Conservation (phyloP, 805 yeast genomes). For the Groenewaldozyma tartarivorans region DNA sequence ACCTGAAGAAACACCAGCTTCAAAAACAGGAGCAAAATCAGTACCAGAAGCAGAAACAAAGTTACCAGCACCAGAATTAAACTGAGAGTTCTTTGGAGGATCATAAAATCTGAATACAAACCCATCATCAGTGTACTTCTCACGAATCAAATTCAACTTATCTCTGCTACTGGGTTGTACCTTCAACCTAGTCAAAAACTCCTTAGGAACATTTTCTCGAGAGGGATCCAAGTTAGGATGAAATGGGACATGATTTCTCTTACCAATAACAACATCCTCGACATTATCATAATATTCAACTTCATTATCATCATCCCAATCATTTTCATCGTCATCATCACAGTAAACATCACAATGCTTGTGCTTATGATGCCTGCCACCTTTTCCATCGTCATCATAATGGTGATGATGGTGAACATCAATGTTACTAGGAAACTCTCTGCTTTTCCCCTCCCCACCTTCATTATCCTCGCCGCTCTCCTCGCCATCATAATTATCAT, state of each 20-base stretch:
- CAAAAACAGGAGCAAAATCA: conserved; percentile 15
- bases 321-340: not conserved
- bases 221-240: not conserved
- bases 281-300: too few species aligned
- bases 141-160: conserved; percentile 6
- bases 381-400: not conserved
- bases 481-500: not conserved
- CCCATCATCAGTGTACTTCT: conserved; percentile 8
- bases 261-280: too few species aligned
- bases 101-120: conserved; percentile 14
- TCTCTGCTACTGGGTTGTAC: conserved; percentile 8
- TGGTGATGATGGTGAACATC: not conserved
- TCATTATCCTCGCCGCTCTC: too few species aligned
- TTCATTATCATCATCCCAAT: not conserved
- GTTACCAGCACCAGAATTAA: conserved; percentile 6
- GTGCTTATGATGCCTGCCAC: not conserved
- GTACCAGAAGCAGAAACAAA: conserved; percentile 10
- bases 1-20: conserved; percentile 11
- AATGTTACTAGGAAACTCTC: too few species aligned
- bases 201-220: not conserved
- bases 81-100: conserved; percentile 10
- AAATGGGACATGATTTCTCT: not conserved
- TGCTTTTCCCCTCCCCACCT: too few species aligned
- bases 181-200: conserved; percentile 3
- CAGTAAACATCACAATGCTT: not conserved